A percentile compares a stretch with the other conserved stretches of the same genome.
Conservation (phyloP, 208 protist species). For the Trypanosoma melophagium region DNA sequence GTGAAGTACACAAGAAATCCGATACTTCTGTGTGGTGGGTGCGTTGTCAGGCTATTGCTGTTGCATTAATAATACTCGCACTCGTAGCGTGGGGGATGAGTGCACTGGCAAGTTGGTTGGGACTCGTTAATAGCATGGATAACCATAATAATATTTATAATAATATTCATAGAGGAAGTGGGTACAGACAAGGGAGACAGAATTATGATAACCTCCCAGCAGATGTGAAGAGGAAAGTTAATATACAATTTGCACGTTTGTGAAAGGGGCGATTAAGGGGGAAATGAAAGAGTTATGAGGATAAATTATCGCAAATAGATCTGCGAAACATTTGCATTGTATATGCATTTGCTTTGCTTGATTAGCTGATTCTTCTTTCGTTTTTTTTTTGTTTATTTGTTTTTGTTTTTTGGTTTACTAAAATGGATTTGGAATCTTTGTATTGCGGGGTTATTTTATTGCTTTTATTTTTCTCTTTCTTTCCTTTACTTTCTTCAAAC, state of each 20-base stretch:
- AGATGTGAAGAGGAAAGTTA: neutral
- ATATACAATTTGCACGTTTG: neutral
- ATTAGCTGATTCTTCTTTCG: neutral
- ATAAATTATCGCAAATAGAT: neutral
- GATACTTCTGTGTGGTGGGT: slow-evolving; percentile 1
- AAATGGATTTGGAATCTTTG: neutral
- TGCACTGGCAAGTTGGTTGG: neutral
- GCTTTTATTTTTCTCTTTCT: neutral
- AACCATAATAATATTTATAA: neutral
- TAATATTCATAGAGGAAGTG: neutral
- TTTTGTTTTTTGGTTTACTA: neutral
- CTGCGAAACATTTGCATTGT: neutral
- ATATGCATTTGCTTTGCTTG: neutral
- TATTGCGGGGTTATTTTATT: neutral
- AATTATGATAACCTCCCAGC: no score
- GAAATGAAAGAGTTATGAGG: neutral
- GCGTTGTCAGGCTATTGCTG: slow-evolving; percentile 8
- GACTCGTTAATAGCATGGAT: neutral
- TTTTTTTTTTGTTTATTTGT: slow-evolving; percentile 14
- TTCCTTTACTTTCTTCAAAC: neutral
- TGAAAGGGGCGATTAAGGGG: neutral
- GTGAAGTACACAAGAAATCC: slow-evolving; percentile 34
- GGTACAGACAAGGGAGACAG: neutral
- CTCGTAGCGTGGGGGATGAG: neutral
- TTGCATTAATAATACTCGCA: neutral